These are phyloP conservation scores for Neurospora hispaniola DNA, from an alignment of 495 filamentous ascomycete genomes.

Conservation along the genomic window DNA sequence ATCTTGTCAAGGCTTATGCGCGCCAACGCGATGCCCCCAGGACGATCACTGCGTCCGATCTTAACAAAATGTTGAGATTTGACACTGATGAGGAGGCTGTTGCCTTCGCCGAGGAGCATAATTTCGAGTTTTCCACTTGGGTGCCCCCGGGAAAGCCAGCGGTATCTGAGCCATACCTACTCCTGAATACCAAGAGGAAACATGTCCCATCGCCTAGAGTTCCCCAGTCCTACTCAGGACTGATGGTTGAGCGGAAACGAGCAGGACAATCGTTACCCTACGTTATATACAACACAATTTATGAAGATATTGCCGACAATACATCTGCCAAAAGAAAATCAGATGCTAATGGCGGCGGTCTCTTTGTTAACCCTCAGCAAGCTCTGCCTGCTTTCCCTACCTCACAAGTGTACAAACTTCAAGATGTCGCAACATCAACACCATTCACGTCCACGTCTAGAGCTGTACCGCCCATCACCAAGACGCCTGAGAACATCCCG, in stretches of 20 bases:
- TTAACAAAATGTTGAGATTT: slow-evolving; percentile 59
- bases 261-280: slow-evolving; percentile 27
- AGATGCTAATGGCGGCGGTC: slow-evolving; percentile 4
- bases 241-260: slow-evolving; percentile 41
- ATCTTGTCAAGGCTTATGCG: slow-evolving; percentile 50
- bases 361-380: slow-evolving; percentile 22
- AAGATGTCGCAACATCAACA: not conserved
- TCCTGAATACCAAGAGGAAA: slow-evolving; percentile 26
- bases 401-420: not conserved
- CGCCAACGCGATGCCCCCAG: slow-evolving; percentile 56
- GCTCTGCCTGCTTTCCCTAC: not conserved
- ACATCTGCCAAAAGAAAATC: not conserved
- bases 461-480: not conserved
- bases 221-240: slow-evolving; percentile 31
- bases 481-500: not conserved
- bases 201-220: slow-evolving; percentile 27
- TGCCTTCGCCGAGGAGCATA: slow-evolving; percentile 58
- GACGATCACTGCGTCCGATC: slow-evolving; percentile 60
- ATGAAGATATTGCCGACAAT: slow-evolving; percentile 14
- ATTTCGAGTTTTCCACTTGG: slow-evolving; percentile 44
- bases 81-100: slow-evolving; percentile 62
- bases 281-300: slow-evolving; percentile 37
- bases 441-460: not conserved
- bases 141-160: slow-evolving; percentile 19
- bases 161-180: slow-evolving; percentile 42